Evolutionary conservation across 768 basidiomycete genomes (phyloP).

Genomic region (Omphalotus guepiniiformis): DNA sequence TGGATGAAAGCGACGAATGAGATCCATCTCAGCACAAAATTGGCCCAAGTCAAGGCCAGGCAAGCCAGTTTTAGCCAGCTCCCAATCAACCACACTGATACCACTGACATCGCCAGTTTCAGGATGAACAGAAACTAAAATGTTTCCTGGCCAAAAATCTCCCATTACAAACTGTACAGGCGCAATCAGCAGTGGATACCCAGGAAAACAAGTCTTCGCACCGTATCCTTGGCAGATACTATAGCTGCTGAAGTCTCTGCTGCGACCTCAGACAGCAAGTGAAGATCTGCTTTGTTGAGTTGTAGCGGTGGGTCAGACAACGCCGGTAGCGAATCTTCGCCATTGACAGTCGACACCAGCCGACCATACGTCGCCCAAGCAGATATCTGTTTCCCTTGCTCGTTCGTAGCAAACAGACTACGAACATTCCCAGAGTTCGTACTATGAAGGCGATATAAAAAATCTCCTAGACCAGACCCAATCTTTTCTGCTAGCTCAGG

Average conservation of each 20-base stretch:
- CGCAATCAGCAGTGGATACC: neutral
- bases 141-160: constrained; percentile 73
- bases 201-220: constrained; percentile 14
- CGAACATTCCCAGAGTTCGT: constrained; percentile 29
- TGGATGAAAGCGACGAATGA: constrained; percentile 30
- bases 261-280: constrained; percentile 17
- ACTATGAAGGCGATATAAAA: constrained; percentile 48
- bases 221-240: constrained; percentile 22
- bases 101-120: neutral
- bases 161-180: constrained; percentile 49
- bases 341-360: constrained; percentile 35
- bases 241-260: constrained; percentile 23
- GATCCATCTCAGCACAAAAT: constrained; percentile 37
- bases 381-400: constrained; percentile 36
- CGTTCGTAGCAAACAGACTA: constrained; percentile 35
- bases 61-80: constrained; percentile 36
- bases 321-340: constrained; percentile 24
- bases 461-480: constrained; percentile 50
- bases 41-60: constrained; percentile 43
- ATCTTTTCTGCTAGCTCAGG: constrained; percentile 35
- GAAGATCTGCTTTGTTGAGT: constrained; percentile 32
- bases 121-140: constrained; percentile 40
- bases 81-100: constrained; percentile 14
- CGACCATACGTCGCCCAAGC: constrained; percentile 40
- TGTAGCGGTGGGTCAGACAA: constrained; percentile 39